These are phyloP conservation scores for Micromonas commoda DNA, from an alignment of 139 green algal genomes.

Conservation along the genomic window DNA sequence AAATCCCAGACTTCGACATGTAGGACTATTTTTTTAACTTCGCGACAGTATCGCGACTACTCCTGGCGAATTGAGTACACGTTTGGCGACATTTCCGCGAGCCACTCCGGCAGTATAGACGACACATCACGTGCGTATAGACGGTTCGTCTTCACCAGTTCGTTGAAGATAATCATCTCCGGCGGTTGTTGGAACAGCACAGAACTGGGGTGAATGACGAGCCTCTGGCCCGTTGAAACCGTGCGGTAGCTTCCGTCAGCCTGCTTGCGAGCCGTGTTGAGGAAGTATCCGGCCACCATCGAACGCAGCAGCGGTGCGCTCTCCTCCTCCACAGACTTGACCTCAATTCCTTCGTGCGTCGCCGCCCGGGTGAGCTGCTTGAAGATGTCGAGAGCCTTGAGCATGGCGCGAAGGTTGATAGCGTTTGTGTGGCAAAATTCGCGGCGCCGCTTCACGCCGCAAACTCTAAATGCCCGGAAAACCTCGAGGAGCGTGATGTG, in stretches of 20 bases:
- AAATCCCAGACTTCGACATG: background rate
- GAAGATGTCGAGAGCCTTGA: constrained; percentile 80
- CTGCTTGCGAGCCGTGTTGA: constrained; percentile 64
- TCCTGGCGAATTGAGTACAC: constrained; percentile 65
- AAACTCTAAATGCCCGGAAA: constrained; percentile 46
- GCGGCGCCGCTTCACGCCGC: background rate
- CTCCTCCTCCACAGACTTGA: constrained; percentile 77
- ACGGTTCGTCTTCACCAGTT: constrained; percentile 54
- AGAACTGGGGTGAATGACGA: constrained; percentile 45
- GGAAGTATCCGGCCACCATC: constrained; percentile 54
- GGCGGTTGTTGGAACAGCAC: constrained; percentile 71
- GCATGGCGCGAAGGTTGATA: constrained; percentile 78
- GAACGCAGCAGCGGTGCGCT: constrained; percentile 78
- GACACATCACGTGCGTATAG: constrained; percentile 60
- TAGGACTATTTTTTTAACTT: too few relatives aligned
- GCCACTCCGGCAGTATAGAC: constrained; percentile 88
- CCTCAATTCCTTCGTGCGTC: constrained; percentile 93
- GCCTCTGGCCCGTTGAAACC: constrained; percentile 69
- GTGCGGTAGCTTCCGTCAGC: constrained; percentile 67
- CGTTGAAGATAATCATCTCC: constrained; percentile 84
- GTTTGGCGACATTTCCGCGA: constrained; percentile 87
- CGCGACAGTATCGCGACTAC: background rate
- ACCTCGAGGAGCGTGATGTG: constrained; percentile 95
- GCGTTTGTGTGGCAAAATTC: constrained; percentile 95
- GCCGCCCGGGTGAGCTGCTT: constrained; percentile 98